Percentiles rank a stretch among this genome's conserved stretches.
phyloP scores from a whole-genome alignment of 208 protist genomes.

The Tetramitus jugosus region DNA sequence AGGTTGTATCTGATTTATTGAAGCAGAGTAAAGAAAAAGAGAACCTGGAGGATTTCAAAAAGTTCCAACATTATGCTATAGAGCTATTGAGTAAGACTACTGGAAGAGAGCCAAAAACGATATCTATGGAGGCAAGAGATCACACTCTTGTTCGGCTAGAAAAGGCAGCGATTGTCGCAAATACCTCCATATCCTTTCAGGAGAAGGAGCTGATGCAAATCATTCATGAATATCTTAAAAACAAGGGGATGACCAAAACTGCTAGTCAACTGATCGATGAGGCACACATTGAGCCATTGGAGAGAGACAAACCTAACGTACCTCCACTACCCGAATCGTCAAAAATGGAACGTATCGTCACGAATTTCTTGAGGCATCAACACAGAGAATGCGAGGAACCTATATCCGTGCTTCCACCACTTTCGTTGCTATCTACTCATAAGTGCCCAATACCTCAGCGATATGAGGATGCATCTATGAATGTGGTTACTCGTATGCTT shows the following conservation, averaged over 20 bases:
- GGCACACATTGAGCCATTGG: slow-evolving; percentile 14
- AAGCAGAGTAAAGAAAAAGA: background rate
- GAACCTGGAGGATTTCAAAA: background rate
- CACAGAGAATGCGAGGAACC: slow-evolving; percentile 33
- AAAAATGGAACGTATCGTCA: slow-evolving; percentile 37
- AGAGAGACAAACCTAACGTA: background rate
- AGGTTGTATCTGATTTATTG: slow-evolving; percentile 26
- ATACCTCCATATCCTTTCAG: slow-evolving; percentile 33
- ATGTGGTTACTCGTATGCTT: background rate
- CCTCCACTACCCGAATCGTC: no score
- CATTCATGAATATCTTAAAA: slow-evolving; percentile 37
- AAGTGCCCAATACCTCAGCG: background rate
- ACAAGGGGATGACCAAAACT: slow-evolving; percentile 27
- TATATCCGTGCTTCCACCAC: slow-evolving; percentile 30
- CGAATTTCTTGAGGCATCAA: slow-evolving; percentile 31
- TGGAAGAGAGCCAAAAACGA: slow-evolving; percentile 13
- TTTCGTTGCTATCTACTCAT: slow-evolving; percentile 27
- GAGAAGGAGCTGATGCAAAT: slow-evolving; percentile 36
- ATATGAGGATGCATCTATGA: no score
- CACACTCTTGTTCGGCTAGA: slow-evolving; percentile 31
- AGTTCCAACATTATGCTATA: background rate
- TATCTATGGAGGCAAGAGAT: slow-evolving; percentile 36
- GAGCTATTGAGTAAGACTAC: slow-evolving; percentile 11
- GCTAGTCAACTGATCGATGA: slow-evolving; percentile 24
- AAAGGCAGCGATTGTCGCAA: slow-evolving; percentile 32